These are phyloP conservation scores for Pythium biforme DNA, from an alignment of 352 stramenopile species.

Conservation along the genomic window DNA sequence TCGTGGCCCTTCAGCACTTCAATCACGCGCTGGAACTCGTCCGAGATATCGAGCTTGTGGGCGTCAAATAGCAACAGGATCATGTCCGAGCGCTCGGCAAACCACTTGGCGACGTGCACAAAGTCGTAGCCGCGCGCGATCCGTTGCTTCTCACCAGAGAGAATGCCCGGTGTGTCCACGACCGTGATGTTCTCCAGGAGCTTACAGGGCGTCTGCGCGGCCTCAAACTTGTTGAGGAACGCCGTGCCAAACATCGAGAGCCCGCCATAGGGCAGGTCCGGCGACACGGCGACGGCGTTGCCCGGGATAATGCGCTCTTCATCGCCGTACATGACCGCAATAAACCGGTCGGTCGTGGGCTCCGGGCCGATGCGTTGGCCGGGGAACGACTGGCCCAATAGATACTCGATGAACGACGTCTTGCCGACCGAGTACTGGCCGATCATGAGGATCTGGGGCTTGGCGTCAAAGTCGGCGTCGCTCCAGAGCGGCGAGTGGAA, in stretches of 20 bases:
- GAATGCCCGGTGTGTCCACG: constrained; percentile 97
- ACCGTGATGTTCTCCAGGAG: constrained; percentile 96
- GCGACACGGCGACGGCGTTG: constrained; percentile 95
- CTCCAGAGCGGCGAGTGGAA: constrained; percentile 93
- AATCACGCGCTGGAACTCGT: constrained; percentile 98
- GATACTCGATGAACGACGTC: constrained; percentile 97
- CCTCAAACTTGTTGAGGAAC: constrained; percentile 99
- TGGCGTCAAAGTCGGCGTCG: constrained; percentile 96
- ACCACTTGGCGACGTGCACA: constrained; percentile 88
- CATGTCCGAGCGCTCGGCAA: constrained; percentile 96
- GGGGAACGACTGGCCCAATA: constrained; percentile 96
- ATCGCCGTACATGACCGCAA: constrained; percentile 96
- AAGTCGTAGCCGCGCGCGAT: constrained; percentile 98
- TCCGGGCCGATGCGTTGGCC: constrained; percentile 97
- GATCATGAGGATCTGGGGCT: constrained; percentile 97
- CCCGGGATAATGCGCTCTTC: constrained; percentile 96
- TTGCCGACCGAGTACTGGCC: constrained; percentile 98
- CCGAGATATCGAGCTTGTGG: constrained; percentile 99
- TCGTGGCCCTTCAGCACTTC: constrained; percentile 96
- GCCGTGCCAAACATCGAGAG: constrained; percentile 96
- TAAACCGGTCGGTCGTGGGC: constrained; percentile 98
- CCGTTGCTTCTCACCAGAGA: constrained; percentile 98
- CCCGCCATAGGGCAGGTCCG: constrained; percentile 92
- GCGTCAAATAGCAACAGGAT: constrained; percentile 99
- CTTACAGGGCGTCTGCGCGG: constrained; percentile 91